Percentiles rank a stretch among this genome's conserved stretches.
These are phyloP conservation scores for Magnolia kwangsiensis DNA, from an alignment of 164 flowering plant genomes.

Conservation along the genomic window DNA sequence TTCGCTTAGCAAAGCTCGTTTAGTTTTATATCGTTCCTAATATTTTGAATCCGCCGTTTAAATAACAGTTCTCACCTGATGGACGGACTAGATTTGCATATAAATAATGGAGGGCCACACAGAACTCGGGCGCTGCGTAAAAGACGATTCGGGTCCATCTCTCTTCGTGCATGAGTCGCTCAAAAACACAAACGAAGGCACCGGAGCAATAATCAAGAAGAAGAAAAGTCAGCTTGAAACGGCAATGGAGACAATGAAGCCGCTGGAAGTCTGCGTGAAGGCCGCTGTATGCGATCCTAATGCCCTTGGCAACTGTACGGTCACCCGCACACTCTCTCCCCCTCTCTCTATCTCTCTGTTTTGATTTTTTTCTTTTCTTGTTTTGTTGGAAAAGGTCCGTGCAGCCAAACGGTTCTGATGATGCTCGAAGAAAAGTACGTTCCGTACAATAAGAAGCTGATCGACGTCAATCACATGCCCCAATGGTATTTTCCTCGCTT, in stretches of 20 bases:
- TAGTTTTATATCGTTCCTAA: no score
- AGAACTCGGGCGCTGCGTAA: no score
- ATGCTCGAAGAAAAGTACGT: conserved; percentile 87
- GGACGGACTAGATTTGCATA: no score
- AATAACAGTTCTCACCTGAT: no score
- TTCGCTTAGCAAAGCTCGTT: no score
- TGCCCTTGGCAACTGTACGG: conserved; percentile 59
- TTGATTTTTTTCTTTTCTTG: background rate
- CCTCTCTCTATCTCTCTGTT: background rate
- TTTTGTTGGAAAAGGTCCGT: conserved; percentile 24
- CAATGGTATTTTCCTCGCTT: conserved; percentile 45
- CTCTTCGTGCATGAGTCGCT: no score
- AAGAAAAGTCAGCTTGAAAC: conserved; percentile 2
- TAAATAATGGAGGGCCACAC: no score
- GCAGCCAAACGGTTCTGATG: conserved; percentile 64
- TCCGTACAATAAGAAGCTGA: conserved; percentile 53
- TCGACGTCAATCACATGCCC: conserved; percentile 60
- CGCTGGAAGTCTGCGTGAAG: conserved; percentile 67
- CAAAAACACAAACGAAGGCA: no score
- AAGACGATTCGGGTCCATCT: no score
- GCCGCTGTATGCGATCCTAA: conserved; percentile 75
- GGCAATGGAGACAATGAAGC: conserved; percentile 43
- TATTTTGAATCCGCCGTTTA: no score
- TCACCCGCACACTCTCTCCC: background rate
- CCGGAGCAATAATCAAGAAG: background rate